Conservation (phyloP, 2,329 filamentous ascomycete genomes). For the Phialophora macrospora region DNA sequence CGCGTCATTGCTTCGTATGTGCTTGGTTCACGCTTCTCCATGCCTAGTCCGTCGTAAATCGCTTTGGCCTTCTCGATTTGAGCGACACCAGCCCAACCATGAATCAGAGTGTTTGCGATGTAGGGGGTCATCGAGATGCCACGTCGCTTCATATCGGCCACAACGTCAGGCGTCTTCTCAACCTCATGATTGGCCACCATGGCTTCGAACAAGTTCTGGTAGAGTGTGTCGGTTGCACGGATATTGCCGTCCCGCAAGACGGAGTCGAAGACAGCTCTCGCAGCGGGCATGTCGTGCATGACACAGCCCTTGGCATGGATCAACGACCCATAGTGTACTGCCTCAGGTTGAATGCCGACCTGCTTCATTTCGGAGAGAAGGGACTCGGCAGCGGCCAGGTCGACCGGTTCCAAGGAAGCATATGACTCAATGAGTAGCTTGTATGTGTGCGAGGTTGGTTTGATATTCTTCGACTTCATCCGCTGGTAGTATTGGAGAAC, state of each 20-base stretch:
- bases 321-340: slow-evolving; percentile 92
- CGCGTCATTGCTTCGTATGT: slow-evolving; percentile 99
- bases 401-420: slow-evolving; percentile 87
- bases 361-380: slow-evolving; percentile 78
- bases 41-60: slow-evolving; percentile 79
- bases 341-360: slow-evolving; percentile 77
- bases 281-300: slow-evolving; percentile 85
- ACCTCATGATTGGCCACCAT: slow-evolving; percentile 96
- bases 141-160: slow-evolving; percentile 74
- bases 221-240: slow-evolving; percentile 79
- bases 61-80: slow-evolving; percentile 77
- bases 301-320: slow-evolving; percentile 97
- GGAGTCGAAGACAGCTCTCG: slow-evolving; percentile 78
- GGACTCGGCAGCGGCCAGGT: slow-evolving; percentile 85
- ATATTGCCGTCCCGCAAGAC: slow-evolving; percentile 72
- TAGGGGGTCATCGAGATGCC: slow-evolving; percentile 89
- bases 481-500: slow-evolving; percentile 93
- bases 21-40: slow-evolving; percentile 85
- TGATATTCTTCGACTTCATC: slow-evolving; percentile 85
- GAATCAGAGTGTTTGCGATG: slow-evolving; percentile 97
- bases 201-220: slow-evolving; percentile 94
- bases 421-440: slow-evolving; percentile 96
- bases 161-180: slow-evolving; percentile 71
- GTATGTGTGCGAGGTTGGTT: slow-evolving; percentile 93
- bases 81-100: slow-evolving; percentile 88